Conservation (phyloP, 352 stramenopile genomes). For the Phytophthora meadii region DNA sequence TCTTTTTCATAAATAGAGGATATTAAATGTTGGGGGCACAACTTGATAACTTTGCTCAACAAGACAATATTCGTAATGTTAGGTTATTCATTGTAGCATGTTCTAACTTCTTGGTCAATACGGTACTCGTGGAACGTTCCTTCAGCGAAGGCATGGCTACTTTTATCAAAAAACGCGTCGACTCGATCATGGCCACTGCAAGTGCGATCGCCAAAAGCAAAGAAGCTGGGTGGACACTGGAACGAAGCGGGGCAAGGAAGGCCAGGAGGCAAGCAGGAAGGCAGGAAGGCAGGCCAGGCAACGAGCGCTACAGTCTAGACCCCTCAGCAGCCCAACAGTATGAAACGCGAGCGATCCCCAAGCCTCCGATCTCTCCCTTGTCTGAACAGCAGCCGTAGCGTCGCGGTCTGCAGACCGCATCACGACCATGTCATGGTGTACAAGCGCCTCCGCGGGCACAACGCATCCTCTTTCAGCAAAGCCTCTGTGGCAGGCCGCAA, state of each 20-base stretch:
- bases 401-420: conserved; percentile 33
- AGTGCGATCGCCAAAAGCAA: conserved; percentile 10
- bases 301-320: neutral
- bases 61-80: neutral
- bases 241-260: conserved; percentile 6
- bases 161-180: conserved; percentile 16
- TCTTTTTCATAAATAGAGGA: neutral
- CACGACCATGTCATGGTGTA: conserved; percentile 43
- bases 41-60: neutral
- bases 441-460: conserved; percentile 50
- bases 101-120: neutral
- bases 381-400: conserved; percentile 30
- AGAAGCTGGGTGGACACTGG: conserved; percentile 10
- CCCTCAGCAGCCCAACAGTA: conserved; percentile 17
- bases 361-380: conserved; percentile 33
- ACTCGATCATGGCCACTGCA: conserved; percentile 1
- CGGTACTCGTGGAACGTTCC: conserved; percentile 11
- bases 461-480: conserved; percentile 26
- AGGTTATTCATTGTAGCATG: neutral
- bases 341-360: conserved; percentile 59
- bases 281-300: neutral
- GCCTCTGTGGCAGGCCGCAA: conserved; percentile 3
- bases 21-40: neutral
- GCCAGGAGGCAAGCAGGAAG: conserved; percentile 6
- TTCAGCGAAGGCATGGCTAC: conserved; percentile 17